Base-by-base conservation (phyloP, 805 yeast genomes). In the Saccharomyces eubayanus region DNA sequence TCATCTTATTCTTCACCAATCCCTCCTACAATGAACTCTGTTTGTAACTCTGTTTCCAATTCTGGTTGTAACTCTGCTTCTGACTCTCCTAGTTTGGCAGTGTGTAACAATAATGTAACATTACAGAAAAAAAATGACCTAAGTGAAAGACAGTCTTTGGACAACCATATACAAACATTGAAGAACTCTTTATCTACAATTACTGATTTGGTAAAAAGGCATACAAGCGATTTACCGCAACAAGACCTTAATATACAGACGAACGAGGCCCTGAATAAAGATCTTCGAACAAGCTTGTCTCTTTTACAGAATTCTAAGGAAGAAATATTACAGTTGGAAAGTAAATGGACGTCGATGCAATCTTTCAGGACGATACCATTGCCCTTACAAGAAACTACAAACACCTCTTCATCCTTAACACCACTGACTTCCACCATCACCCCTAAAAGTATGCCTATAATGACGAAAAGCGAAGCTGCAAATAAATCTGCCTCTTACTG, bases 141-240 rank as follows among this genome's bases (percentile, higher is more conserved):
- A 16, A n/a, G 43, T 16, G 43, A 36, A 36, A 16, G 50, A 14
- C 57, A 54, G 29, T 47, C 49, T n/a, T 30, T 54, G 30, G 57
- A 54, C 20, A 48, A 40, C 28, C 52, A 47, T 20, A 31, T 54
- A 30, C 52, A 46, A 20, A 45, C 46, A 1, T 27, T 54, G 46
- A 47, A 51, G 11, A 54, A 49, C 21, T 54, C 57, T 4, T 24
- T 54, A 10, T 36, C 48, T 11, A 30, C 50, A n/a, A 48, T 54
- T 9, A 51, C 53, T 14, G 57, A 54, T 28, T 47, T 54, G 46
- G 21, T 54, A 31, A 21, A 36, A 16, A 36, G 10, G 10, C 43
- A 36, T 16, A 36, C 20, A 6, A 36, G 9, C 11, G 24, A 11
- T 24, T 6, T 21, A 16, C 24, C 6, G 3, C 43, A 36, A 36